These are phyloP conservation scores for Chaetoscypha palmicola DNA, from an alignment of 2,329 filamentous ascomycete genomes.

Conservation along the genomic window DNA sequence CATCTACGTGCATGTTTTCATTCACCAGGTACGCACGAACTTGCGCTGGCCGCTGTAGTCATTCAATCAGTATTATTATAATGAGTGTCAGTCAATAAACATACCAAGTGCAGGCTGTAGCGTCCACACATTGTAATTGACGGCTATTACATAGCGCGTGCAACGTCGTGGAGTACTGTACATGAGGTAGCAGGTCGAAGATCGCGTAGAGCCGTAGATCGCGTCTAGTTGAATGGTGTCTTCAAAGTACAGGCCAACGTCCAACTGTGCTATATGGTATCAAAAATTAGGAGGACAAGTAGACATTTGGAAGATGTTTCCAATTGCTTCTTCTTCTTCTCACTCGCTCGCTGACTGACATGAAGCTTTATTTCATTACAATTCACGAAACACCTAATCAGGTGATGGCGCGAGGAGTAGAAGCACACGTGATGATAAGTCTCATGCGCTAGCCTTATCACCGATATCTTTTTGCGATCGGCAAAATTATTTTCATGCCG, in stretches of 20 bases:
- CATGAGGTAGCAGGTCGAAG: too few relatives aligned
- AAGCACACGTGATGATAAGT: constrained; percentile 15
- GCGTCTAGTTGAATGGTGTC: too few relatives aligned
- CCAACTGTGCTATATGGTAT: too few relatives aligned
- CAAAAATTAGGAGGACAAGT: too few relatives aligned
- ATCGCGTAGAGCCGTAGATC: too few relatives aligned
- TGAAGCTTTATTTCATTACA: too few relatives aligned
- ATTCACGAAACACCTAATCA: constrained; percentile 3
- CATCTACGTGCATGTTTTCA: constrained; percentile 64
- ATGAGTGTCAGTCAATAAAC: background rate
- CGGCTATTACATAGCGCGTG: background rate
- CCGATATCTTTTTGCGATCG: constrained; percentile 4
- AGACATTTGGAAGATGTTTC: too few relatives aligned
- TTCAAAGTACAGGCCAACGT: too few relatives aligned
- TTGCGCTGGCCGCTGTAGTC: constrained; percentile 62
- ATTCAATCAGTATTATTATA: background rate
- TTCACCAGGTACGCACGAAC: constrained; percentile 67
- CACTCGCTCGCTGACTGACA: too few relatives aligned
- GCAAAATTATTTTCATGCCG: constrained; percentile 12
- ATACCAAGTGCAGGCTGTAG: constrained; percentile 29
- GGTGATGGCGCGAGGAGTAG: background rate
- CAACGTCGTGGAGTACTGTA: too few relatives aligned
- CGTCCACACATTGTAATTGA: constrained; percentile 28
- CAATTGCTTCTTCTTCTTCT: too few relatives aligned
- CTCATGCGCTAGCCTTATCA: constrained; percentile 15